Conservation (phyloP, 306 rosid genomes). For the Purshia tridentata region DNA sequence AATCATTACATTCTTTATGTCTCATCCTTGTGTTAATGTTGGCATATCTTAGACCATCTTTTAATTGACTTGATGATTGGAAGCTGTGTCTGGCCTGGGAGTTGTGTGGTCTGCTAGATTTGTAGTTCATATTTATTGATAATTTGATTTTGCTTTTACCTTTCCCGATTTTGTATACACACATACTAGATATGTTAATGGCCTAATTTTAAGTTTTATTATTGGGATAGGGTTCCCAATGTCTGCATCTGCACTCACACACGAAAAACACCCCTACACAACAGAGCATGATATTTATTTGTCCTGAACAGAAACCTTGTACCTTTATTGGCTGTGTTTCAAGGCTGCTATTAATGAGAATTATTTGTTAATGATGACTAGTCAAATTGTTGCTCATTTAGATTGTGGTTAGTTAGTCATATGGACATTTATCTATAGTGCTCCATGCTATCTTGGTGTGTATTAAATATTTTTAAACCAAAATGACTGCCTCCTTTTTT, state of each 20-base stretch:
- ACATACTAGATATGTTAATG: not conserved
- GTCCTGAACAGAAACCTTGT: not conserved
- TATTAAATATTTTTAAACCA: not conserved
- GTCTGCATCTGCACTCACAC: not conserved
- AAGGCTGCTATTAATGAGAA: not conserved
- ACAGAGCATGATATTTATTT: not conserved
- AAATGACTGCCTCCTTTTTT: not conserved
- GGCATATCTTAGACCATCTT: not conserved
- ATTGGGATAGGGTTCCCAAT: not conserved
- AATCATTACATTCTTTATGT: not conserved
- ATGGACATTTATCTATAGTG: not conserved
- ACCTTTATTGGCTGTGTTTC: not conserved
- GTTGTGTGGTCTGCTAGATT: not conserved
- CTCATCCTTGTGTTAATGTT: too few species aligned
- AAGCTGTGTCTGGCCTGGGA: not conserved
- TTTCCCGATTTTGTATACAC: not conserved
- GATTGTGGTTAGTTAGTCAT: conserved; percentile 1
- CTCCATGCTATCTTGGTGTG: not conserved
- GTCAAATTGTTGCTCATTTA: not conserved
- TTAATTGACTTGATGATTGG: not conserved
- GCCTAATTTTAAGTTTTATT: not conserved
- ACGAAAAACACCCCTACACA: not conserved
- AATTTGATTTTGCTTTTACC: not conserved
- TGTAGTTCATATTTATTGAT: not conserved
- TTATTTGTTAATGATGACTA: not conserved